phyloP scores from a whole-genome alignment of 2,329 filamentous ascomycete species.

The Trichoderma koningiopsis region DNA sequence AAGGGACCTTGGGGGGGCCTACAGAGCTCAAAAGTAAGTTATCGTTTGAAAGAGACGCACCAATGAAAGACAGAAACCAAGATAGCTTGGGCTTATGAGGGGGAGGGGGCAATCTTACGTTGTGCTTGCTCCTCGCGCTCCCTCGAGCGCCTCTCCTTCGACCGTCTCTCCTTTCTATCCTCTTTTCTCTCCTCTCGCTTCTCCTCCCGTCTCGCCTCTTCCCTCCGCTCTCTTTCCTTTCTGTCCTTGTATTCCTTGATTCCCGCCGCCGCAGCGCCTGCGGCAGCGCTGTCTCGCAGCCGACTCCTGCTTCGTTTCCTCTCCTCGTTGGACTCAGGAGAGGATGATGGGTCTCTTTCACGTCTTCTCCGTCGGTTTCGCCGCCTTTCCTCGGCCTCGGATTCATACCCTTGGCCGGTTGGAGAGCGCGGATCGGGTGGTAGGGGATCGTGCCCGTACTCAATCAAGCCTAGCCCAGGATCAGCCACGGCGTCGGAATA shows the following conservation, averaged over 20 bases:
- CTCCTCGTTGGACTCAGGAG: constrained; percentile 40
- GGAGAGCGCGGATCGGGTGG: constrained; percentile 44
- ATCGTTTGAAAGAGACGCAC: background rate
- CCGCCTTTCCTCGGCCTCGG: constrained; percentile 49
- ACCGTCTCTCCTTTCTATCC: constrained; percentile 40
- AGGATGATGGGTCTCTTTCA: constrained; percentile 40
- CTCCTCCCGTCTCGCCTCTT: constrained; percentile 39
- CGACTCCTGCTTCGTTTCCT: constrained; percentile 57
- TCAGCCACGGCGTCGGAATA: constrained; percentile 59
- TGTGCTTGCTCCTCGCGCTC: constrained; percentile 31
- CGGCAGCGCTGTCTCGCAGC: constrained; percentile 58
- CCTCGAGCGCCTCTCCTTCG: constrained; percentile 41
- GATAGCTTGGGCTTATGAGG: background rate
- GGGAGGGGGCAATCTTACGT: constrained; percentile 32
- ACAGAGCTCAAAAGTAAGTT: constrained; percentile 23
- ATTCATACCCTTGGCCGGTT: constrained; percentile 48
- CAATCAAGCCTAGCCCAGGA: constrained; percentile 69
- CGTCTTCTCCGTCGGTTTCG: constrained; percentile 44
- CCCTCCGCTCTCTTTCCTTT: constrained; percentile 48
- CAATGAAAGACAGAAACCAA: background rate
- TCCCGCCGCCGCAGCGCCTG: constrained; percentile 63
- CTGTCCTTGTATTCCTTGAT: constrained; percentile 61
- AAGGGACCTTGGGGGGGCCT: constrained; percentile 11
- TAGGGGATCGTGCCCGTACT: constrained; percentile 64
- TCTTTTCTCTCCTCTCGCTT: constrained; percentile 28